Evolutionary conservation across 2,329 filamentous ascomycete species (phyloP).

Genomic region (Lecanoromycetidae sp.): DNA sequence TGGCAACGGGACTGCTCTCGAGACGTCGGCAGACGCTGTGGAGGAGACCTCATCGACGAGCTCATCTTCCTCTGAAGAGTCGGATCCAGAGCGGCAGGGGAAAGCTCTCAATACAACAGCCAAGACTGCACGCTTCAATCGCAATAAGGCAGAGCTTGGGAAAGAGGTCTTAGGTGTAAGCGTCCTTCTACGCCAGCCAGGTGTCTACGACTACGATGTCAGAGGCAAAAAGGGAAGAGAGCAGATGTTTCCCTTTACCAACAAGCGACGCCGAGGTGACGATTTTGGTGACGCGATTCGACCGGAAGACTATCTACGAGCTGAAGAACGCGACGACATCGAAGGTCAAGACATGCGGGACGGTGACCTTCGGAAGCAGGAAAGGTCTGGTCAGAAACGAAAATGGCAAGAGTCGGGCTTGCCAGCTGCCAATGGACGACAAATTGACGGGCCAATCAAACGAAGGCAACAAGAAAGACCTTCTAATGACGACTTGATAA

Average conservation of each 20-base stretch:
- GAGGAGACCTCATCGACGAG: slow-evolving; percentile 71
- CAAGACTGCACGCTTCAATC: slow-evolving; percentile 67
- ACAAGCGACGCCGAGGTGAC: slow-evolving; percentile 66
- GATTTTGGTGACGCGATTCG: slow-evolving; percentile 92
- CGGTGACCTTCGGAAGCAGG: slow-evolving; percentile 40
- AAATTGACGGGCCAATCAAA: slow-evolving; percentile 43
- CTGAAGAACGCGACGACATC: slow-evolving; percentile 74
- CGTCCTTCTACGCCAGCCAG: slow-evolving; percentile 74
- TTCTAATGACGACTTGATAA: not conserved
- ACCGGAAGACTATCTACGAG: slow-evolving; percentile 83
- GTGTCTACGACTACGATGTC: slow-evolving; percentile 87
- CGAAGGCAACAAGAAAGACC: slow-evolving; percentile 38
- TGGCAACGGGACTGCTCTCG: slow-evolving; percentile 54
- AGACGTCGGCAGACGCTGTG: slow-evolving; percentile 58
- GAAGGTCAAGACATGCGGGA: slow-evolving; percentile 52
- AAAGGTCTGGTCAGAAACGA: slow-evolving; percentile 75
- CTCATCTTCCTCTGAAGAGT: slow-evolving; percentile 78
- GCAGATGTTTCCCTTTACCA: slow-evolving; percentile 77
- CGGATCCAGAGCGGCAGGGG: slow-evolving; percentile 80
- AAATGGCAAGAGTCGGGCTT: slow-evolving; percentile 68
- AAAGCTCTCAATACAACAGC: slow-evolving; percentile 82
- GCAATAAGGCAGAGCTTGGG: slow-evolving; percentile 73
- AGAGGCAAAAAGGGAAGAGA: slow-evolving; percentile 84
- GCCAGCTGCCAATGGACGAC: slow-evolving; percentile 7
- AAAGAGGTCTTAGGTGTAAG: slow-evolving; percentile 90